These are phyloP conservation scores for Neopestalotiopsis sp. DNA, from an alignment of 2,329 filamentous ascomycete genomes.

Conservation along the genomic window DNA sequence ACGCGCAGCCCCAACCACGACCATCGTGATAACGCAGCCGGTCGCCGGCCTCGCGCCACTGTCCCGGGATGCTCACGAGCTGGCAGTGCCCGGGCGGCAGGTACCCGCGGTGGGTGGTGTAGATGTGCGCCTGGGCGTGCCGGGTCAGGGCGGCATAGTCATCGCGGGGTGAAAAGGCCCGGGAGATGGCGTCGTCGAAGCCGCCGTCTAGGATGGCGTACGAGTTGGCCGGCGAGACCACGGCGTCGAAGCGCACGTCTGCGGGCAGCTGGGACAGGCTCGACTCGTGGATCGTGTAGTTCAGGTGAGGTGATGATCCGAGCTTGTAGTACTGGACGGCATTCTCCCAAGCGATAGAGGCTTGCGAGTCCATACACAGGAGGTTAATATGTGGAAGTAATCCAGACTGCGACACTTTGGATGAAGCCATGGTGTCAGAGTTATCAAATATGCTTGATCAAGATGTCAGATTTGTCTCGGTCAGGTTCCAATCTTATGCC, in stretches of 20 bases:
- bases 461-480: not conserved
- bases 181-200: constrained; percentile 60
- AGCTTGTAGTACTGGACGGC: constrained; percentile 12
- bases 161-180: constrained; percentile 47
- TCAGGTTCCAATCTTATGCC: not conserved
- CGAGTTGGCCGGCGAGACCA: constrained; percentile 60
- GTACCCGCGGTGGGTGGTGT: constrained; percentile 53
- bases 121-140: constrained; percentile 48
- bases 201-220: constrained; percentile 59
- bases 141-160: constrained; percentile 53
- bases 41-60: constrained; percentile 30
- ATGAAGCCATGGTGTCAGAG: not conserved
- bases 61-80: constrained; percentile 46
- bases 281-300: constrained; percentile 42
- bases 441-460: not conserved
- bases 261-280: constrained; percentile 43
- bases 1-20: constrained; percentile 47
- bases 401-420: not conserved
- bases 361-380: constrained; percentile 9
- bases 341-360: constrained; percentile 8
- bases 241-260: constrained; percentile 46
- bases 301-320: not conserved
- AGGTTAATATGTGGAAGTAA: constrained; percentile 10
- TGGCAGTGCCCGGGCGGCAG: constrained; percentile 56
- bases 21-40: constrained; percentile 18